phyloP scores from a whole-genome alignment of 2,329 filamentous ascomycete species.

The Epichloe typhina region DNA sequence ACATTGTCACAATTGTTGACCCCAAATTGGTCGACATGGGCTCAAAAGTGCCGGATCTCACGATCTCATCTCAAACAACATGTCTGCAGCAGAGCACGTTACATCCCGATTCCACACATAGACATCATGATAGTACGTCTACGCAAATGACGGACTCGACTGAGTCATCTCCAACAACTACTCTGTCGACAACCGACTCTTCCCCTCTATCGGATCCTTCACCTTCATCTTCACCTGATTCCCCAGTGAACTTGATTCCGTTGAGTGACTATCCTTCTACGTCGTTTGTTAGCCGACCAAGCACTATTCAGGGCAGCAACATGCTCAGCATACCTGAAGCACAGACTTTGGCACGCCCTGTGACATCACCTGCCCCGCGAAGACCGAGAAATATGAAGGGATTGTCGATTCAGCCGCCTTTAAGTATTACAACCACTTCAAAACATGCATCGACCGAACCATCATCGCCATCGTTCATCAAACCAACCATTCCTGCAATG shows the following conservation, averaged over 20 bases:
- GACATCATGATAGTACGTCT: constrained; percentile 65
- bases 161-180: constrained; percentile 90
- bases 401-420: constrained; percentile 59
- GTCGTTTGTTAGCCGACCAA: constrained; percentile 36
- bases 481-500: constrained; percentile 58
- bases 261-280: constrained; percentile 55
- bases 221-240: constrained; percentile 85
- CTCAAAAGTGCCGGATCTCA: constrained; percentile 23
- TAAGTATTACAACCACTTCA: constrained; percentile 31
- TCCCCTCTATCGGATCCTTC: constrained; percentile 83
- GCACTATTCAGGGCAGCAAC: constrained; percentile 8
- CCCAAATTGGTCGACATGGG: constrained; percentile 38
- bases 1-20: constrained; percentile 40
- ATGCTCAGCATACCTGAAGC: constrained; percentile 31
- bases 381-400: constrained; percentile 76
- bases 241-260: constrained; percentile 61
- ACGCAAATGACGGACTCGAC: constrained; percentile 71
- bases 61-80: constrained; percentile 23
- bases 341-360: constrained; percentile 37
- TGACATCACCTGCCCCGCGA: constrained; percentile 56
- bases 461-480: constrained; percentile 65
- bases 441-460: constrained; percentile 48
- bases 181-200: constrained; percentile 83
- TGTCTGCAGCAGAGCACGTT: constrained; percentile 27
- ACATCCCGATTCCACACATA: constrained; percentile 41